A percentile compares a stretch with the other conserved stretches of the same genome.
These are phyloP conservation scores for Arabidopsis hybrid DNA, from an alignment of 441 rosid genomes.

Conservation along the genomic window DNA sequence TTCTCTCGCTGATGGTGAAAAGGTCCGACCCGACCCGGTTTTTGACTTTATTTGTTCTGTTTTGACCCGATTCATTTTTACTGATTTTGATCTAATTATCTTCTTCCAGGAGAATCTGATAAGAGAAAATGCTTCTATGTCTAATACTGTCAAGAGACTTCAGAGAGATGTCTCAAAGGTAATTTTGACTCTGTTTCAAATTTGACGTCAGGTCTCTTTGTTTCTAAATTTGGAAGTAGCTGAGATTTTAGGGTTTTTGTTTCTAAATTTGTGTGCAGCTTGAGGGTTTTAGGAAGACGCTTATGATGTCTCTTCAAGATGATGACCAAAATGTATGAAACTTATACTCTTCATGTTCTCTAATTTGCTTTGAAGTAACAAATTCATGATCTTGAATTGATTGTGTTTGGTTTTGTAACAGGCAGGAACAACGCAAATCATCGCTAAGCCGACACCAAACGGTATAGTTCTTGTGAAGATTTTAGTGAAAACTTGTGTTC, in stretches of 20 bases:
- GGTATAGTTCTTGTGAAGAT: conserved; percentile 30
- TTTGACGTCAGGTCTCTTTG: background rate
- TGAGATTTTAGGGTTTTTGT: background rate
- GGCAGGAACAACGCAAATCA: conserved; percentile 63
- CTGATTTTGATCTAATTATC: background rate
- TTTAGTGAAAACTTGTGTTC: conserved; percentile 5
- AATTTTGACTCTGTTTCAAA: conserved; percentile 3
- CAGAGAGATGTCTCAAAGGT: conserved; percentile 94
- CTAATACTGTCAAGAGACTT: conserved; percentile 74
- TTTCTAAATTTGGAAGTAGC: conserved; percentile 16
- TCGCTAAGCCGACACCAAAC: conserved; percentile 80
- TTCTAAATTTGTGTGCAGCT: conserved; percentile 54
- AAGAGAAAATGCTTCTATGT: conserved; percentile 64
- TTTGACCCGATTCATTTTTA: background rate
- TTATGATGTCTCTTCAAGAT: conserved; percentile 85
- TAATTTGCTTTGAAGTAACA: background rate
- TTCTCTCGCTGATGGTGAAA: conserved; percentile 60
- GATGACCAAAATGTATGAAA: conserved; percentile 61
- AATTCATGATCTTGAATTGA: background rate
- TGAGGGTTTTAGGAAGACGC: conserved; percentile 86
- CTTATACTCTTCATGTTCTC: background rate
- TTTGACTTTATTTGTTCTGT: conserved; percentile 8
- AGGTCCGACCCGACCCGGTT: conserved; percentile 50
- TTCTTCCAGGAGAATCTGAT: conserved; percentile 64
- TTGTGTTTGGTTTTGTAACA: conserved; percentile 37